A percentile compares a stretch with the other conserved stretches of the same genome.
These are phyloP conservation scores for Lachnellula willkommii DNA, from an alignment of 2,329 filamentous ascomycete species.

Conservation along the genomic window DNA sequence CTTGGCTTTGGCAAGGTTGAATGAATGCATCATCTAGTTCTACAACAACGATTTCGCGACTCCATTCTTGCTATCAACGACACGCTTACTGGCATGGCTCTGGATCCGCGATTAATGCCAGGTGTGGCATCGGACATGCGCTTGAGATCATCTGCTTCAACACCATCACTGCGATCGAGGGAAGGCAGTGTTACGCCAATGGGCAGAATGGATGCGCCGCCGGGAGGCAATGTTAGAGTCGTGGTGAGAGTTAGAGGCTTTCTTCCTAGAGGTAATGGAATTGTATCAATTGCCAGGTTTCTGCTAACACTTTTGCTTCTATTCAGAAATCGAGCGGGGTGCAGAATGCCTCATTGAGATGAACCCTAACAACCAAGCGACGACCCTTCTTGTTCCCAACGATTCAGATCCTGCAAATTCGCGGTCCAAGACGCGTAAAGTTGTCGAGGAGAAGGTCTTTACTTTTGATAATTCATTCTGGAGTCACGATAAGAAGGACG, in stretches of 20 bases:
- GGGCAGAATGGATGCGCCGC: constrained; percentile 46
- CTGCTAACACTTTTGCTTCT: constrained; percentile 14
- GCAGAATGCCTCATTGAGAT: constrained; percentile 86
- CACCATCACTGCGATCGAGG: constrained; percentile 68
- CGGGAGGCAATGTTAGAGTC: constrained; percentile 73
- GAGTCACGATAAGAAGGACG: constrained; percentile 76
- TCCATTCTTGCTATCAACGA: constrained; percentile 27
- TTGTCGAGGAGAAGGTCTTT: constrained; percentile 82
- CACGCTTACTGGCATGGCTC: constrained; percentile 36
- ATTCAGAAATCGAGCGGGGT: constrained; percentile 69
- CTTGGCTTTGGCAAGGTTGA: constrained; percentile 1
- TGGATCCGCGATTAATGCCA: constrained; percentile 43
- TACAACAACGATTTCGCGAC: constrained; percentile 23
- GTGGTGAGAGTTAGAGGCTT: constrained; percentile 78
- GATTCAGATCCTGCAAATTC: constrained; percentile 49
- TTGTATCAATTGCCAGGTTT: constrained; percentile 7
- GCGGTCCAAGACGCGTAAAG: constrained; percentile 62
- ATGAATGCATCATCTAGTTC: constrained; percentile 14
- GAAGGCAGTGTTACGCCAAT: constrained; percentile 59
- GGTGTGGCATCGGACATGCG: constrained; percentile 34
- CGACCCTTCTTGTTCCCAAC: constrained; percentile 68
- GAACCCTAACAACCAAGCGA: constrained; percentile 81
- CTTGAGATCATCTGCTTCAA: constrained; percentile 66
- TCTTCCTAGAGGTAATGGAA: constrained; percentile 63
- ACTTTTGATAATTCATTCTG: constrained; percentile 98